Evolutionary conservation across 2,329 filamentous ascomycete genomes (phyloP).

Genomic region (Domatiomyces globalis): DNA sequence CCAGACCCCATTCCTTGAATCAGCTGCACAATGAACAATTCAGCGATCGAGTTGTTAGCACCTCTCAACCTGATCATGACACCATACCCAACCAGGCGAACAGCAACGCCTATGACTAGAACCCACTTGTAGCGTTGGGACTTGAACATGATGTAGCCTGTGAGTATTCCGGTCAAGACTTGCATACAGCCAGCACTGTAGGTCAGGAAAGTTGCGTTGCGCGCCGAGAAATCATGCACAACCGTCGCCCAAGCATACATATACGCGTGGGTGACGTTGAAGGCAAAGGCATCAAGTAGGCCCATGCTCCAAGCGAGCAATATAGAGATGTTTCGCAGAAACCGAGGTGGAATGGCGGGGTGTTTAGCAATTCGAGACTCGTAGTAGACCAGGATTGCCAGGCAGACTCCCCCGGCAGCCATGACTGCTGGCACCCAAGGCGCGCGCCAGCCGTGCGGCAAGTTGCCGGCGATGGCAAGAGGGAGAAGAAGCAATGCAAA

Average conservation of each 20-base stretch:
- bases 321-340: conserved; percentile 33
- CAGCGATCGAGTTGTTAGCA: conserved; percentile 29
- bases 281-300: conserved; percentile 36
- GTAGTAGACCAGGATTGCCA: conserved; percentile 35
- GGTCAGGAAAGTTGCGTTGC: conserved; percentile 32
- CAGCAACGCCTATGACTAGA: conserved; percentile 25
- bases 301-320: conserved; percentile 28
- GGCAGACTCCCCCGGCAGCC: conserved; percentile 28
- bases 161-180: conserved; percentile 28
- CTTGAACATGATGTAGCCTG: conserved; percentile 31
- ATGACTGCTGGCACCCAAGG: conserved; percentile 35
- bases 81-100: conserved; percentile 37
- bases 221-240: conserved; percentile 28
- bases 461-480: conserved; percentile 32
- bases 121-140: conserved; percentile 36
- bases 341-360: conserved; percentile 34
- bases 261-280: conserved; percentile 34
- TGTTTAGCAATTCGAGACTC: conserved; percentile 32
- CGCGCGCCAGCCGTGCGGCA: conserved; percentile 30
- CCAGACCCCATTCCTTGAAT: conserved; percentile 37
- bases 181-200: conserved; percentile 30
- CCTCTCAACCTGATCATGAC: conserved; percentile 38
- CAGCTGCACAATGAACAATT: conserved; percentile 36
- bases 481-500: conserved; percentile 37
- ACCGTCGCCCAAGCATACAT: conserved; percentile 36